Percentiles rank a stretch among this genome's conserved stretches.
Evolutionary conservation across 2,329 filamentous ascomycete species (phyloP).

Genomic region (Xylaria multiplex): DNA sequence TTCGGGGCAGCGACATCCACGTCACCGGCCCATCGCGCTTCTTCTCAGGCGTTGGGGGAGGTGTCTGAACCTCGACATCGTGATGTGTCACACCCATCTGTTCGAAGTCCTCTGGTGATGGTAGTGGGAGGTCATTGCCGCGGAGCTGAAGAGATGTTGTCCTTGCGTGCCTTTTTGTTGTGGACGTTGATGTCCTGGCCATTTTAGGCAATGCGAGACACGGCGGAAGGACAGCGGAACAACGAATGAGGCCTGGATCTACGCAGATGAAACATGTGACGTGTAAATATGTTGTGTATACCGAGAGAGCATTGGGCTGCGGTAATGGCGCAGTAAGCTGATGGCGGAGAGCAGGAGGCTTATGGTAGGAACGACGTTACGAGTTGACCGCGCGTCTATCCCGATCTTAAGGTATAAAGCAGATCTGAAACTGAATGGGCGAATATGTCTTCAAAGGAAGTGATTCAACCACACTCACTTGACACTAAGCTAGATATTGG

Average conservation of each 20-base stretch:
- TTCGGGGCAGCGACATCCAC: constrained; percentile 76
- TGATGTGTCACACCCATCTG: constrained; percentile 23
- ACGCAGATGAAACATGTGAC: constrained; percentile 15
- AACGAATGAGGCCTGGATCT: constrained; percentile 2
- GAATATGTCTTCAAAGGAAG: constrained; percentile 2
- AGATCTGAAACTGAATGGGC: constrained; percentile 6
- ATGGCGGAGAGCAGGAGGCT: constrained; percentile 11
- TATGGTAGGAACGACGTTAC: constrained; percentile 5
- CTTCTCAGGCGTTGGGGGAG: constrained; percentile 33
- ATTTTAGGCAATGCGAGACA: constrained; percentile 14
- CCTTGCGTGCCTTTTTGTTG: constrained; percentile 36
- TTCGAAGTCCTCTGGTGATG: constrained; percentile 36
- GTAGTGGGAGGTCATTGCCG: constrained; percentile 33
- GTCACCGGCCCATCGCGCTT: constrained; percentile 58
- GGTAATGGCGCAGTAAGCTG: constrained; percentile 8
- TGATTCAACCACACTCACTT: not conserved
- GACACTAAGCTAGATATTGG: not conserved
- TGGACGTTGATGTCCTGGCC: constrained; percentile 21
- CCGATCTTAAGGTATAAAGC: not conserved
- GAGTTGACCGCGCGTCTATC: constrained; percentile 15
- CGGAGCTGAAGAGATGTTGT: constrained; percentile 40
- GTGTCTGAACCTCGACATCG: constrained; percentile 40
- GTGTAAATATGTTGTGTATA: constrained; percentile 9
- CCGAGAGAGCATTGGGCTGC: not conserved
- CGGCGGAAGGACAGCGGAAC: not conserved